Percentiles rank a stretch among this genome's conserved stretches.
phyloP scores from a whole-genome alignment of 441 rosid genomes.

The Dalechampia spathulata region DNA sequence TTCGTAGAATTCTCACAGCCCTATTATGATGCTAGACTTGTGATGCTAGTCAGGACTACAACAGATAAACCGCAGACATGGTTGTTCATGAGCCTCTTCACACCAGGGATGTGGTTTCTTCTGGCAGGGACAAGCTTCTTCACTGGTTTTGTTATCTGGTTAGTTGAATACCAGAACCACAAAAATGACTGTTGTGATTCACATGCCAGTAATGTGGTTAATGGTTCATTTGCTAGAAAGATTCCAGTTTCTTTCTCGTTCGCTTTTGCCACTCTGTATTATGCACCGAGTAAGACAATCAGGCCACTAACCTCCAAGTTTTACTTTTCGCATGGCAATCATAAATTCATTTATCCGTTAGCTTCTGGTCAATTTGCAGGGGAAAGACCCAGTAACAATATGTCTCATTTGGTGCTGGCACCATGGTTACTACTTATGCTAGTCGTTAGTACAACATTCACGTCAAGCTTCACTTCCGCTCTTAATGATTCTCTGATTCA shows the following conservation, averaged over 20 bases:
- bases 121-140: not conserved
- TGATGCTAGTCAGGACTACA: not conserved
- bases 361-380: not conserved
- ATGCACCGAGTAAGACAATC: not conserved
- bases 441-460: constrained; percentile 4
- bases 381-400: not conserved
- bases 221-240: not conserved
- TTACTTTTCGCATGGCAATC: not conserved
- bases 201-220: not conserved
- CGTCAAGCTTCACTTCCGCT: not conserved
- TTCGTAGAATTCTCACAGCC: constrained; percentile 6
- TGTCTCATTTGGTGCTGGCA: constrained; percentile 7
- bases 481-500: not conserved
- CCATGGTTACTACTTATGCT: constrained; percentile 8
- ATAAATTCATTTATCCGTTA: not conserved
- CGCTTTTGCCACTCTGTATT: constrained; percentile 5
- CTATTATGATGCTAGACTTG: not conserved
- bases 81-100: not conserved
- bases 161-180: constrained; percentile 1
- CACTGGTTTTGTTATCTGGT: constrained; percentile 6
- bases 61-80: not conserved
- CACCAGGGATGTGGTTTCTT: constrained; percentile 1
- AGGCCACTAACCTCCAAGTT: not conserved
- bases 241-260: not conserved
- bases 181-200: too few species aligned